Evolutionary conservation across 768 basidiomycete species (phyloP).

Genomic region (Rhodotorula graminis): DNA sequence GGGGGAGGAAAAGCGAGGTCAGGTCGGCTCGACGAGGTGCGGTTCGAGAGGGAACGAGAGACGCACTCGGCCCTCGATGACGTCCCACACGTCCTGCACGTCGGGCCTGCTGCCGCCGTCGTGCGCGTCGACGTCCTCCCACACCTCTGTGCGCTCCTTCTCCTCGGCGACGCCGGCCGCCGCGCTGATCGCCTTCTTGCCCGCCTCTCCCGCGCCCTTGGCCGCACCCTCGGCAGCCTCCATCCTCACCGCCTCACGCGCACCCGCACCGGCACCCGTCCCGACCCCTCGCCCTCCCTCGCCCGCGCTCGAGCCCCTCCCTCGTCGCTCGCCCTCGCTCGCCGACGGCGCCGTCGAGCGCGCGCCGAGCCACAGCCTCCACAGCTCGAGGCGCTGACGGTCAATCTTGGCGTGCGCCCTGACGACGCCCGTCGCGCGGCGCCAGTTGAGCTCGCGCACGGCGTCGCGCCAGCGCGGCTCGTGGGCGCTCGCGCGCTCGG

Average conservation of each 20-base stretch:
- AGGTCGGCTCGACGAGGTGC: no score
- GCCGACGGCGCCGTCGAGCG: background rate
- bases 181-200: background rate
- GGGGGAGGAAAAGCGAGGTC: no score
- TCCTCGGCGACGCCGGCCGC: background rate
- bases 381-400: conserved; percentile 21
- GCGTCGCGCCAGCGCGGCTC: conserved; percentile 22
- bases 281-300: background rate
- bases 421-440: conserved; percentile 3
- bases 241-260: background rate
- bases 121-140: background rate
- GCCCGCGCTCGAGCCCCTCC: no score
- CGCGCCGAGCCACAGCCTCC: conserved; percentile 26
- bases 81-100: conserved; percentile 34
- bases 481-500: background rate
- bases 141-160: background rate
- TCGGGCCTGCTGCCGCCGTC: background rate
- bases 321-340: no score
- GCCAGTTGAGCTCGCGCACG: conserved; percentile 28
- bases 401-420: conserved; percentile 15
- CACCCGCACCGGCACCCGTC: no score
- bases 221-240: conserved; percentile 1
- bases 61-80: conserved; percentile 31
- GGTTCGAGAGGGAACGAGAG: background rate
- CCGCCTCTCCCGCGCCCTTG: background rate